Base-by-base conservation (phyloP, 2,329 filamentous ascomycete species). In the Colletotrichum theobromicola region DNA sequence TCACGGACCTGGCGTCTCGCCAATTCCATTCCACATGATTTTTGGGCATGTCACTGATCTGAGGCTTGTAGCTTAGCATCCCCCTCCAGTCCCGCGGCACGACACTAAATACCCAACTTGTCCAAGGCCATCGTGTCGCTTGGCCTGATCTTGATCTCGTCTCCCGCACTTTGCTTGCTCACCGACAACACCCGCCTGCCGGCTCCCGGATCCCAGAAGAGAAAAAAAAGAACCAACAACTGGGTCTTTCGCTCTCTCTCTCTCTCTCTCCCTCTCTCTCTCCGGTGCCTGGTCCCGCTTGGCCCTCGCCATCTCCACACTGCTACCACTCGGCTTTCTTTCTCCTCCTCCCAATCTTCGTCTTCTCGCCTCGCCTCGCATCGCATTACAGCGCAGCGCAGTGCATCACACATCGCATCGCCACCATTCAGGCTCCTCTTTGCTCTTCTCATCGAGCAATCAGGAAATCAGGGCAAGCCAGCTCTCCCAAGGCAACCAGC, bases 31-130 rank as follows among this genome's bases (percentile, higher is more conserved):
- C 68, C 72, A 53, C 57, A 75, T 63, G 46, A 72, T 74, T 57
- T 63, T 67, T 63, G 37, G 42, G 68, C 66, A 67, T 60, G 57
- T 72, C 34, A 63, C 72, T 75, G 72, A 75, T 64, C 57, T 75
- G 68, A 72, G 63, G 69, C 62, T 72, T 57, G 55, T 75, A 75
- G 69, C 57, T 67, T 63, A 71, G 16, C 50, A 37, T 30, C 60
- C 30, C 53, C 34, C 28, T 42, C 46, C 62, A 46, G 35, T 50
- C 42, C 42, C 60, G 16, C 67, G 35, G 30, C 60, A 60, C 46
- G 53, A 46, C 35, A 58, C 42, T 16, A 60, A 32, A 65, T 53
- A 65, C 60, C 60, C 26, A 46, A 68, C 42, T 58, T 32, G 37
- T 46, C 16, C 37, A 64, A 58, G 32, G 46, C 62, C 18, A 69